Conservation (phyloP, 2,329 filamentous ascomycete genomes). For the Zasmidium citrigriseum region DNA sequence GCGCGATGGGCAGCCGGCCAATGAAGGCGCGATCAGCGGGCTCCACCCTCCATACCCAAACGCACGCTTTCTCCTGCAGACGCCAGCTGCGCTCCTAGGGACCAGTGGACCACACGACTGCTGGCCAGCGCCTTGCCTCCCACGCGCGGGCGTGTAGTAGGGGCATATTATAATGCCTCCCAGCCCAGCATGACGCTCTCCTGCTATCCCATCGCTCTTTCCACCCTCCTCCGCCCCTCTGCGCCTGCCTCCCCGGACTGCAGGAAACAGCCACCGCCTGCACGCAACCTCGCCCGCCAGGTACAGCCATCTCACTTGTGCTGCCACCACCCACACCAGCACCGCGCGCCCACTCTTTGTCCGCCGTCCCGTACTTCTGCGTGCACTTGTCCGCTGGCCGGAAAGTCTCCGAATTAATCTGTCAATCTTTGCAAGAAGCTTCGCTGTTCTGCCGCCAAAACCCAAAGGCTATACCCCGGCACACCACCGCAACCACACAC, state of each 20-base stretch:
- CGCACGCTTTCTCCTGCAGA: conserved; percentile 16
- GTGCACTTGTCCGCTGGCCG: conserved; percentile 36
- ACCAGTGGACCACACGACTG: no score
- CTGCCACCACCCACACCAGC: conserved; percentile 15
- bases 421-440: conserved; percentile 24
- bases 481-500: conserved; percentile 25
- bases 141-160: no score
- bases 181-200: no score
- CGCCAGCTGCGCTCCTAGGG: no score
- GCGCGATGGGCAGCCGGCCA: conserved; percentile 14
- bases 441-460: conserved; percentile 25
- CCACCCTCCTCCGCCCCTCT: no score
- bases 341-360: conserved; percentile 21
- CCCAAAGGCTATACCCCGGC: conserved; percentile 25
- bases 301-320: conserved; percentile 22
- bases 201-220: no score
- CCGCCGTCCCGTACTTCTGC: conserved; percentile 23
- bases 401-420: conserved; percentile 32
- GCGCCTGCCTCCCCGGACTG: no score
- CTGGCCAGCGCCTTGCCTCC: background rate
- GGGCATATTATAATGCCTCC: no score
- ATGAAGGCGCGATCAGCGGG: conserved; percentile 6
- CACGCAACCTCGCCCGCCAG: conserved; percentile 19
- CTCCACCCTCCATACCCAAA: background rate
- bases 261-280: conserved; percentile 20